These are phyloP conservation scores for Helotiales sp. DNA, from an alignment of 2,329 filamentous ascomycete genomes.

Conservation along the genomic window DNA sequence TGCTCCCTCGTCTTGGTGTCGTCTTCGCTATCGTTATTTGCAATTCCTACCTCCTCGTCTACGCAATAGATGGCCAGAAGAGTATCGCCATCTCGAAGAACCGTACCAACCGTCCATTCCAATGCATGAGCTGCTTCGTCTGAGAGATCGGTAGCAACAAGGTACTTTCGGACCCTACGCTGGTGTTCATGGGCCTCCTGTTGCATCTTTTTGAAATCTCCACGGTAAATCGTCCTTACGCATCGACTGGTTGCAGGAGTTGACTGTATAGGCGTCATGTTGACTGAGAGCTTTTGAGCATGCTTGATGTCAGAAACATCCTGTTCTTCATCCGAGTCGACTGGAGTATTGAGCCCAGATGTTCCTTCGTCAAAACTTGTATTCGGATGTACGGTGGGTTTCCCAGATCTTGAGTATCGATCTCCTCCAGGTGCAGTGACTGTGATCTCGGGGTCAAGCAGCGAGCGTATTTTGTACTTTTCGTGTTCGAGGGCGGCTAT, in stretches of 20 bases:
- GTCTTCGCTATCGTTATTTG: slow-evolving; percentile 51
- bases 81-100: slow-evolving; percentile 91
- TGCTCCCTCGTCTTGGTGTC: slow-evolving; percentile 79
- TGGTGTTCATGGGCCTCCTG: slow-evolving; percentile 79
- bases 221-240: slow-evolving; percentile 87
- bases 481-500: slow-evolving; percentile 33
- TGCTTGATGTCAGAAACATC: slow-evolving; percentile 84
- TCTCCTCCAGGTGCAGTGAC: slow-evolving; percentile 68
- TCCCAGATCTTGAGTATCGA: slow-evolving; percentile 54
- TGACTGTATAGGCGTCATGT: slow-evolving; percentile 78
- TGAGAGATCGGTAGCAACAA: slow-evolving; percentile 94
- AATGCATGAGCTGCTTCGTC: slow-evolving; percentile 93
- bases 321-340: slow-evolving; percentile 86
- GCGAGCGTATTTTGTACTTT: slow-evolving; percentile 40
- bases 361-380: slow-evolving; percentile 74
- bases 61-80: slow-evolving; percentile 92
- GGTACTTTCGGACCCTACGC: slow-evolving; percentile 81
- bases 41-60: slow-evolving; percentile 79
- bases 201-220: slow-evolving; percentile 79
- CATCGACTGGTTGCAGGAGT: slow-evolving; percentile 79
- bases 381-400: slow-evolving; percentile 73
- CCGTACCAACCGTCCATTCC: slow-evolving; percentile 97
- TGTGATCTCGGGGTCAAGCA: slow-evolving; percentile 65
- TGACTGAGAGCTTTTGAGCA: slow-evolving; percentile 83
- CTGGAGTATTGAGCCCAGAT: slow-evolving; percentile 59